Base-by-base conservation (phyloP, 768 basidiomycete genomes). In the Boletellus emodensis region DNA sequence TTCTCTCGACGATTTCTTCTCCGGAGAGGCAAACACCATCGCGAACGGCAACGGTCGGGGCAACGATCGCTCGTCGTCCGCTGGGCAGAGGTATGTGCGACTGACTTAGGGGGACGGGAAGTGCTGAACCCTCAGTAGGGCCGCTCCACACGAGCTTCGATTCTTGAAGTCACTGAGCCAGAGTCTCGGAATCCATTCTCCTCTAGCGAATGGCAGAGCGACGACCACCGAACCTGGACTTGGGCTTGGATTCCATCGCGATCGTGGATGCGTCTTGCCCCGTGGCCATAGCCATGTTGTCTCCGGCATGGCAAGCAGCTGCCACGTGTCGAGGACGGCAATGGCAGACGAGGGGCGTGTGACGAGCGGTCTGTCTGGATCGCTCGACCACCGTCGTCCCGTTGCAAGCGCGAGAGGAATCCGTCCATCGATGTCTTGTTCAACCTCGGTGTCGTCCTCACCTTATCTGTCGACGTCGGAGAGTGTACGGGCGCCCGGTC, bases 1-100 rank as follows among this genome's bases (percentile, higher is more conserved):
- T 41, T 57, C 56, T 14, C 44, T 58, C 15, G 37, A 53, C 5
- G 42, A 58, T 46, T 58, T 58, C 44, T 57, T 57, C 38, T 18
- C 34, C 14, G 44, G 40, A 20, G 47, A 57, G 30, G 51, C 28
- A 7, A 47, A 6, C 10, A 18, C 45, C 22, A 1, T 38, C 9
- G 20, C 24, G n/a, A 30, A 33, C 6, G 18, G 36, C 13, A 33
- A 17, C 35, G 1, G 6, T 38, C 41, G 11, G 32, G 20, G 18
- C 3, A n/a, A 24, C 4, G 11, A 10, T 36, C 9, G 5, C 26
- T 22, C 32, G 18, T 32, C 18, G 3, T 33, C 24, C 10, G 13
- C 28, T 44, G 26, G 39, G 33, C 13, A 42, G 22, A 11, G 50
- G 42, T 53, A 40, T 11, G 48, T 54, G 15, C 12, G 33, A 24